These are phyloP conservation scores for Fusarium humuli DNA, from an alignment of 2,329 filamentous ascomycete species.

Conservation along the genomic window DNA sequence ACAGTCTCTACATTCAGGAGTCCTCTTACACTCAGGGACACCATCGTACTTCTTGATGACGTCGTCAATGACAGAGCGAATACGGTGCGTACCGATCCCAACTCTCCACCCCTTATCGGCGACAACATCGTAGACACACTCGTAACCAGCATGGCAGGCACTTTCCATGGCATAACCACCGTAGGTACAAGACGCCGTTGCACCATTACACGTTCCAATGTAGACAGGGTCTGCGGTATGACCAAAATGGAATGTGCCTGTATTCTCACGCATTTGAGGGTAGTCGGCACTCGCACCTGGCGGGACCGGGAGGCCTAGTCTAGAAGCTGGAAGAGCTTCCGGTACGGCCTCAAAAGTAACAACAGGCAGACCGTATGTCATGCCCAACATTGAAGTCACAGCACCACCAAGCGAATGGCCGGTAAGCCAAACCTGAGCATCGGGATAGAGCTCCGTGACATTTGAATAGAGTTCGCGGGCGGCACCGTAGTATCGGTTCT, in stretches of 20 bases:
- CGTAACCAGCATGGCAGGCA: conserved; percentile 87
- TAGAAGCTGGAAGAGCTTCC: conserved; percentile 85
- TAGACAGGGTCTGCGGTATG: conserved; percentile 96
- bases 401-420: conserved; percentile 94
- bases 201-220: conserved; percentile 92
- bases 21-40: conserved; percentile 80
- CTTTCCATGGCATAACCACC: conserved; percentile 95
- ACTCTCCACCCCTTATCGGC: conserved; percentile 92
- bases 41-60: conserved; percentile 85
- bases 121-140: conserved; percentile 94
- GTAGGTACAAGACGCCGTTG: conserved; percentile 88
- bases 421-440: conserved; percentile 86
- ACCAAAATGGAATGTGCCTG: conserved; percentile 89
- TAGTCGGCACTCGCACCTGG: conserved; percentile 78
- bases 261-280: conserved; percentile 77
- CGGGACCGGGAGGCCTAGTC: conserved; percentile 86
- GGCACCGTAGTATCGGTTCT: conserved; percentile 92
- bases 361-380: conserved; percentile 91
- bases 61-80: conserved; percentile 86
- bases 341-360: conserved; percentile 94
- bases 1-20: conserved; percentile 88
- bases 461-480: conserved; percentile 92
- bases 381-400: conserved; percentile 85
- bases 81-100: conserved; percentile 90
- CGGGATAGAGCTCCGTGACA: conserved; percentile 87